Percentiles rank a stretch among this genome's conserved stretches.
Conservation (phyloP, 495 filamentous ascomycete genomes). For the Wilcoxina mikolae region DNA sequence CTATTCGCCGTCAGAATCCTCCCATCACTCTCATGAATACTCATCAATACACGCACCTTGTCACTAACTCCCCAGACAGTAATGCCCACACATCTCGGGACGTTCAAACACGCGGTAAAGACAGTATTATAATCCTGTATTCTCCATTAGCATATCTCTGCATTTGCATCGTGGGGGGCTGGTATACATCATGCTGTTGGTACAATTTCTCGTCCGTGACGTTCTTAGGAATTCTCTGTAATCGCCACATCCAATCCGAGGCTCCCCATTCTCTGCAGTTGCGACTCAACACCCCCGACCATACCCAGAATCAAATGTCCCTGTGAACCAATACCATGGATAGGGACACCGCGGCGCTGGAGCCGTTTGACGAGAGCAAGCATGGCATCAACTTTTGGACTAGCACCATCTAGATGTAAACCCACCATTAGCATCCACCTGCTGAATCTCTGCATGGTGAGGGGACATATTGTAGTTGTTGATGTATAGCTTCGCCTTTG, state of each 20-base stretch:
- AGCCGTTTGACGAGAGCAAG: slow-evolving; percentile 37
- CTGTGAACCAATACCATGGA: slow-evolving; percentile 48
- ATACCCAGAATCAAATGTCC: slow-evolving; percentile 43
- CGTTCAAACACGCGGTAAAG: slow-evolving; percentile 30
- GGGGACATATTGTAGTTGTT: slow-evolving; percentile 65
- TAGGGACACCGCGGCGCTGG: slow-evolving; percentile 36
- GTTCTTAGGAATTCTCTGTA: slow-evolving; percentile 38
- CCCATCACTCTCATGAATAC: not conserved
- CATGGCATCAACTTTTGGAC: slow-evolving; percentile 36
- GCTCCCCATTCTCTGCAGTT: slow-evolving; percentile 32
- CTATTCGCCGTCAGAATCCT: not conserved
- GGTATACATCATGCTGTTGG: too few relatives aligned
- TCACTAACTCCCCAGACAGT: slow-evolving; percentile 67
- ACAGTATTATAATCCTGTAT: slow-evolving; percentile 49
- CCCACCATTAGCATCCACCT: too few relatives aligned
- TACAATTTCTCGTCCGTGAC: slow-evolving; percentile 35
- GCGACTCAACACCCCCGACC: slow-evolving; percentile 17
- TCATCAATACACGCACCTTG: too few relatives aligned
- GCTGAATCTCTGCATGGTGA: too few relatives aligned
- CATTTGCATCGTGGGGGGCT: too few relatives aligned
- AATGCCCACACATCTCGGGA: slow-evolving; percentile 54
- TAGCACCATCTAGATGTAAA: slow-evolving; percentile 42
- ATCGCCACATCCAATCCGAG: slow-evolving; percentile 44
- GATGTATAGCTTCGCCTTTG: slow-evolving; percentile 45
- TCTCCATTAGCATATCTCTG: too few relatives aligned